Evolutionary conservation across 2,329 filamentous ascomycete genomes (phyloP).

Genomic region (Diaporthe nobilis): DNA sequence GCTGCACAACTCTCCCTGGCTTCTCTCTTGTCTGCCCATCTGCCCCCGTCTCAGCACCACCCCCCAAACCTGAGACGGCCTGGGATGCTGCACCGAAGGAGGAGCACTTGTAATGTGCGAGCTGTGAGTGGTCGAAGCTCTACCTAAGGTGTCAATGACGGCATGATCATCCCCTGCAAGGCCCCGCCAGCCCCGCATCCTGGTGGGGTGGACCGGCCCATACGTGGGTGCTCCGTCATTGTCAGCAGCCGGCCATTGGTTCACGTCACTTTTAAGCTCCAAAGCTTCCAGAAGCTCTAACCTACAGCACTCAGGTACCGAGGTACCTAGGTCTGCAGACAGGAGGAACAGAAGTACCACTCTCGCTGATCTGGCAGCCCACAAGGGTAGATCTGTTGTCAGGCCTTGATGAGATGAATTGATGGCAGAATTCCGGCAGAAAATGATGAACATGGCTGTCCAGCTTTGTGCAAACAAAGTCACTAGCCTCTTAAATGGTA

Average conservation of each 20-base stretch:
- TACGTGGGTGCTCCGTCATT: constrained; percentile 11
- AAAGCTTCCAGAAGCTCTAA: constrained; percentile 7
- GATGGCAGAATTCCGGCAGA: not conserved
- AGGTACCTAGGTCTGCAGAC: not conserved
- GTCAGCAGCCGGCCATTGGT: constrained; percentile 11
- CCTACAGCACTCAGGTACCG: not conserved
- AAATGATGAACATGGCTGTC: not conserved
- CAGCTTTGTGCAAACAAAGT: not conserved
- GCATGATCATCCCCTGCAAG: not conserved
- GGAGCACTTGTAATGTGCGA: constrained; percentile 30
- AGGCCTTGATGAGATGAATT: not conserved
- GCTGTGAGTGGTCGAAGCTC: constrained; percentile 39
- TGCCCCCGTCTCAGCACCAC: not conserved
- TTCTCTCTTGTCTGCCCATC: not conserved
- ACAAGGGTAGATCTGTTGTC: not conserved
- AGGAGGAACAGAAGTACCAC: not conserved
- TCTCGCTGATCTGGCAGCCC: not conserved
- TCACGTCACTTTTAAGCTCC: not conserved
- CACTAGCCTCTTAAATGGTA: no score
- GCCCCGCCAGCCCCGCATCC: constrained; percentile 18
- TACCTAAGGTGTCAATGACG: constrained; percentile 32
- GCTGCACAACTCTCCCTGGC: not conserved
- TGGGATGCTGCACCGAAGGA: constrained; percentile 20
- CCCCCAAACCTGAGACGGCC: constrained; percentile 14
- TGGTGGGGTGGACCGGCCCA: constrained; percentile 7